Conservation (phyloP, 345 rosid genomes). For the Gossypium raimondii region DNA sequence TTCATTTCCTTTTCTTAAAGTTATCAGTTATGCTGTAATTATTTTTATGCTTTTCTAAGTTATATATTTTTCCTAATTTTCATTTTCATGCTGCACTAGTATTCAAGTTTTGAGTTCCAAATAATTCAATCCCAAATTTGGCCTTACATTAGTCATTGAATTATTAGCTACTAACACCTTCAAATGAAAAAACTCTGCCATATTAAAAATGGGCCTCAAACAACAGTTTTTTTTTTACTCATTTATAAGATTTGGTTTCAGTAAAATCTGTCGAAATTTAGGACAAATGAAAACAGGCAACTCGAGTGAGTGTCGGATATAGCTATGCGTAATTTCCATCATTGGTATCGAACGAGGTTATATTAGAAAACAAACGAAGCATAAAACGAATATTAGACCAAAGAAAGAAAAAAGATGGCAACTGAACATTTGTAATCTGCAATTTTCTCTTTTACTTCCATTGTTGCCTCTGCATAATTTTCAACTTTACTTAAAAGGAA, state of each 20-base stretch:
- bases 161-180: no score
- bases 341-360: not conserved
- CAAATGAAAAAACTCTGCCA: no score
- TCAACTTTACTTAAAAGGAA: not conserved
- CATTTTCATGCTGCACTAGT: no score
- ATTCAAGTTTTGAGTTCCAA: no score
- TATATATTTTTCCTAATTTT: no score
- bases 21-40: no score
- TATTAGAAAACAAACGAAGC: not conserved
- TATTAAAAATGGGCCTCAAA: no score
- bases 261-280: not conserved
- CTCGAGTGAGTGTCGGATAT: not conserved
- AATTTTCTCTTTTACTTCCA: slow-evolving; percentile 1
- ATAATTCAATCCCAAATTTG: no score
- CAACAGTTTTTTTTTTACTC: no score
- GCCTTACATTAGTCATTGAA: no score
- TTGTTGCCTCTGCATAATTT: not conserved
- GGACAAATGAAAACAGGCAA: not conserved
- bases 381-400: not conserved
- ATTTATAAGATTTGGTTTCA: not conserved
- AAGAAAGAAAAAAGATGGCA: not conserved
- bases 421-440: not conserved
- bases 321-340: not conserved
- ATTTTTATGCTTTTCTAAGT: slow-evolving; percentile 13
- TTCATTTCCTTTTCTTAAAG: no score